These are phyloP conservation scores for Marasmius oreades DNA, from an alignment of 1,284 basidiomycete species.

Conservation along the genomic window DNA sequence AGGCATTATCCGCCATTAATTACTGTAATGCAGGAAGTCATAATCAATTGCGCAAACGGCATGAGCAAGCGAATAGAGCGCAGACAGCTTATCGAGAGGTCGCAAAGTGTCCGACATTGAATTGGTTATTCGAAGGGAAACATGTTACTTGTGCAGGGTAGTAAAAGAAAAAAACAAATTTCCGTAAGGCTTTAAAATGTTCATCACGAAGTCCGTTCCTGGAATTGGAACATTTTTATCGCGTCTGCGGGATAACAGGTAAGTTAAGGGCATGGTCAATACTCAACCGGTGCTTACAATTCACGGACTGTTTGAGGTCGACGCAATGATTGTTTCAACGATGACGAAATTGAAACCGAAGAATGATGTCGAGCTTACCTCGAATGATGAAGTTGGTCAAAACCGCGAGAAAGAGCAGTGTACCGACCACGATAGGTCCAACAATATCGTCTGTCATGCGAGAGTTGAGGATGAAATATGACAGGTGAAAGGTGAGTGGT, in stretches of 20 bases:
- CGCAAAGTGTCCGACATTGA: no score
- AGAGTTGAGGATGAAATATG: constrained; percentile 3
- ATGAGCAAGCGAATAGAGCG: no score
- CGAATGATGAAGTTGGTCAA: constrained; percentile 86
- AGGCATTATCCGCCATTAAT: no score
- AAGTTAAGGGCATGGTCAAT: neutral
- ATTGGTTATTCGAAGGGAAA: no score
- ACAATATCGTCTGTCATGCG: constrained; percentile 61
- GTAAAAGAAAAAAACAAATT: neutral
- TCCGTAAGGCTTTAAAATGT: neutral
- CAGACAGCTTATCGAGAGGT: no score
- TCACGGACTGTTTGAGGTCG: constrained; percentile 43
- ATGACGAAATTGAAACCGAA: neutral
- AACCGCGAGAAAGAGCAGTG: constrained; percentile 79
- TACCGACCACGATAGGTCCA: constrained; percentile 80
- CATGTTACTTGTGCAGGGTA: no score
- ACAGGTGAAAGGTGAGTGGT: constrained; percentile 20
- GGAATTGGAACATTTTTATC: constrained; percentile 33
- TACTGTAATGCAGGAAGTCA: no score
- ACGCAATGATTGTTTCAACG: neutral
- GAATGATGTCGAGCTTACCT: constrained; percentile 37
- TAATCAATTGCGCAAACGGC: no score
- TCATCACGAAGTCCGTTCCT: constrained; percentile 16
- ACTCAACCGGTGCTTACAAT: constrained; percentile 28
- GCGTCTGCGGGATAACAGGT: constrained; percentile 21